Percentiles rank a stretch among this genome's conserved stretches.
These are phyloP conservation scores for Dryas drummondii DNA, from an alignment of 306 rosid species.

Conservation along the genomic window DNA sequence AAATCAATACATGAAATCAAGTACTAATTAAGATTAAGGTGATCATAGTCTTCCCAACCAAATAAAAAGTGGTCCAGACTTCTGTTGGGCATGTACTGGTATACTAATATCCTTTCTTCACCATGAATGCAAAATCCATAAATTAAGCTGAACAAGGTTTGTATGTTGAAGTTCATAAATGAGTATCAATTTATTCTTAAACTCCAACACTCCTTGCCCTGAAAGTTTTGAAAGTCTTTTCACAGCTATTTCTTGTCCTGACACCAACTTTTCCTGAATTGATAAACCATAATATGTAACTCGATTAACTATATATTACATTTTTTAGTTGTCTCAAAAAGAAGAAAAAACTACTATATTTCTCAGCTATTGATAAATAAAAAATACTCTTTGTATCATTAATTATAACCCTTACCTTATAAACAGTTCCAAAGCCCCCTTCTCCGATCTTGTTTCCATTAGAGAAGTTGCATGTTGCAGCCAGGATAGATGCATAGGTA, in stretches of 20 bases:
- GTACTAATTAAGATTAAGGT: neutral
- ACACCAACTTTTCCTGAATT: slow-evolving; percentile 8
- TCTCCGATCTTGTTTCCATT: slow-evolving; percentile 23
- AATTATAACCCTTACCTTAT: slow-evolving; percentile 22
- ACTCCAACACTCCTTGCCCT: slow-evolving; percentile 26
- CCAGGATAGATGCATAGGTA: slow-evolving; percentile 14
- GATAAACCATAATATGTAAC: neutral
- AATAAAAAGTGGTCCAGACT: slow-evolving; percentile 33
- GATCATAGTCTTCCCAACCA: slow-evolving; percentile 15
- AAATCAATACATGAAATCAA: too few relatives aligned
- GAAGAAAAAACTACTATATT: neutral
- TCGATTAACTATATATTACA: too few relatives aligned
- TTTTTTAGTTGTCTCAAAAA: too few relatives aligned
- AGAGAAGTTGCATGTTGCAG: slow-evolving; percentile 29
- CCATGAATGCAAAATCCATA: slow-evolving; percentile 28
- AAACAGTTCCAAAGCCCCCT: slow-evolving; percentile 42
- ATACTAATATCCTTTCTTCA: slow-evolving; percentile 29
- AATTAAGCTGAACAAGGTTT: slow-evolving; percentile 30
- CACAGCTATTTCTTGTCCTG: slow-evolving; percentile 11
- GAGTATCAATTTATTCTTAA: slow-evolving; percentile 33
- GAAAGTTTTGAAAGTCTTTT: slow-evolving; percentile 27
- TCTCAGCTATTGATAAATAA: too few relatives aligned
- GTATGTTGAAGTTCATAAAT: slow-evolving; percentile 35
- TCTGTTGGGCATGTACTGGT: slow-evolving; percentile 35
- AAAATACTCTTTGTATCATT: too few relatives aligned